phyloP scores from a whole-genome alignment of 2,329 filamentous ascomycete genomes.

The Aotearoamyces nothofagi region DNA sequence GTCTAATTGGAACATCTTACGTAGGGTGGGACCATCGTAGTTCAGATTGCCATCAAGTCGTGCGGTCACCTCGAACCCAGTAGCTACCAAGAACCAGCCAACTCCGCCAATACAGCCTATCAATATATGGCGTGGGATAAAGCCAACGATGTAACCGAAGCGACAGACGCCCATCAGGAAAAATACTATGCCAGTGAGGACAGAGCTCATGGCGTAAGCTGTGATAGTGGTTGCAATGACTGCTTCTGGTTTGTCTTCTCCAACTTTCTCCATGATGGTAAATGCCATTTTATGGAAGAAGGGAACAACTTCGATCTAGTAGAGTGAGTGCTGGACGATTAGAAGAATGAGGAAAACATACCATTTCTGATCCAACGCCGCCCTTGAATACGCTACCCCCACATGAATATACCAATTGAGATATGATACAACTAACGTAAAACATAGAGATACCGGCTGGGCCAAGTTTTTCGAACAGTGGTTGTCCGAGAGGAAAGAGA shows the following conservation, averaged over 20 bases:
- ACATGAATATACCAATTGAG: conserved; percentile 77
- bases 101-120: conserved; percentile 97
- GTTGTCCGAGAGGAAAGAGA: conserved; percentile 77
- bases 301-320: conserved; percentile 87
- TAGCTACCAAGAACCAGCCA: conserved; percentile 84
- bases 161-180: conserved; percentile 78
- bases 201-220: conserved; percentile 76
- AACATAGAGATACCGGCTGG: conserved; percentile 96
- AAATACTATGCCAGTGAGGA: conserved; percentile 84
- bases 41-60: conserved; percentile 73
- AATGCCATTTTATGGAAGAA: conserved; percentile 99
- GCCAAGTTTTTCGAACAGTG: conserved; percentile 72
- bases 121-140: conserved; percentile 90
- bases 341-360: conserved; percentile 22
- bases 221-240: conserved; percentile 91
- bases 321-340: conserved; percentile 1
- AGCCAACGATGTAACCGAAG: conserved; percentile 85
- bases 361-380: conserved; percentile 86
- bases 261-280: conserved; percentile 66
- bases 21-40: conserved; percentile 63
- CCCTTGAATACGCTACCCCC: conserved; percentile 80
- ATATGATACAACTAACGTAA: conserved; percentile 92
- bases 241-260: conserved; percentile 65
- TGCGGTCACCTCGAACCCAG: conserved; percentile 86
- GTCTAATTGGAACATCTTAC: conserved; percentile 56